Evolutionary conservation across 495 filamentous ascomycete species (phyloP).

Genomic region (Trichoderma reesei): DNA sequence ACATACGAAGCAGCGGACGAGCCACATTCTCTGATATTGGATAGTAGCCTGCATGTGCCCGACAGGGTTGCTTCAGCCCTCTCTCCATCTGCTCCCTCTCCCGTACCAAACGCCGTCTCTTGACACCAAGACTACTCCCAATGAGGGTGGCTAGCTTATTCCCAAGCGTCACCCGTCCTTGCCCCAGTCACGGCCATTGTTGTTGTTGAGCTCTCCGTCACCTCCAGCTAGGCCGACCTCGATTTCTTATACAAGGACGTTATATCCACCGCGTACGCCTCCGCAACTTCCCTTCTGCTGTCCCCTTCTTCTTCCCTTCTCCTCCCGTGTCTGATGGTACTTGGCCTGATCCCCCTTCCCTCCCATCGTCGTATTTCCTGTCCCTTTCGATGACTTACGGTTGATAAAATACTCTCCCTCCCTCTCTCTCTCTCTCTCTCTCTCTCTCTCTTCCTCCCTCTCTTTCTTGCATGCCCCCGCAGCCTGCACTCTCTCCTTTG

Average conservation of each 20-base stretch:
- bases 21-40: conserved; percentile 5
- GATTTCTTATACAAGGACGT: conserved; percentile 29
- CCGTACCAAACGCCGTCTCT: conserved; percentile 9
- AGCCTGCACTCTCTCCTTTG: conserved; percentile 8
- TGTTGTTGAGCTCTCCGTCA: conserved; percentile 39
- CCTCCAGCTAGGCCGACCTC: conserved; percentile 30
- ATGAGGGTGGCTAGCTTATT: conserved; percentile 30
- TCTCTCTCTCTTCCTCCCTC: too few relatives aligned
- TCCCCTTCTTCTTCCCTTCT: conserved; percentile 8
- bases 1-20: background rate
- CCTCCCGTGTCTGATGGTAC: conserved; percentile 10
- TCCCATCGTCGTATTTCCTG: conserved; percentile 14
- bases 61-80: conserved; percentile 10
- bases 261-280: conserved; percentile 33
- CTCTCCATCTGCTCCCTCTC: conserved; percentile 13
- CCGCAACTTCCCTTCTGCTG: background rate
- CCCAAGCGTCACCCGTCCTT: background rate
- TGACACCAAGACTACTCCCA: conserved; percentile 7
- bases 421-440: too few relatives aligned
- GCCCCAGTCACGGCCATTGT: conserved; percentile 3
- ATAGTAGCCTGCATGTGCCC: conserved; percentile 7
- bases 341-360: conserved; percentile 13
- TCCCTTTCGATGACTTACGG: conserved; percentile 11
- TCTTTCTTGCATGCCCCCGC: conserved; percentile 9
- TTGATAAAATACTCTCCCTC: too few relatives aligned